A percentile compares a stretch with the other conserved stretches of the same genome.
Conservation (phyloP, 2,329 filamentous ascomycete genomes). For the Fusarium phyllophilum region DNA sequence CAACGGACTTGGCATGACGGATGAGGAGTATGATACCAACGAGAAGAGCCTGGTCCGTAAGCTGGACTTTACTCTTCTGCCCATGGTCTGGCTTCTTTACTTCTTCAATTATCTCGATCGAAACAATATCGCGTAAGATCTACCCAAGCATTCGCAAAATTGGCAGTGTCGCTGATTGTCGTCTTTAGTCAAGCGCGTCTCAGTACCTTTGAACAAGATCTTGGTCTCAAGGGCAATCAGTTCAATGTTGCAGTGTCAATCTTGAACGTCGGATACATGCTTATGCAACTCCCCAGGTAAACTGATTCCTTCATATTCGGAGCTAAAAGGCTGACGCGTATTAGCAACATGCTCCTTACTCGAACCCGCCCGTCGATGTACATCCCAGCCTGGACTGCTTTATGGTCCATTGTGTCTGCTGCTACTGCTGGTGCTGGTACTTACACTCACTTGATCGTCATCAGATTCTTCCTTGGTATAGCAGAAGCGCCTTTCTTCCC, state of each 20-base stretch:
- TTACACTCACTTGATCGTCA: constrained; percentile 12
- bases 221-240: constrained; percentile 37
- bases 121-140: constrained; percentile 37
- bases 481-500: constrained; percentile 40
- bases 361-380: constrained; percentile 32
- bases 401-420: constrained; percentile 40
- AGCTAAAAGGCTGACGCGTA: background rate
- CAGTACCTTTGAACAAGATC: constrained; percentile 37
- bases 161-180: background rate
- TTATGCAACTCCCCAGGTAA: constrained; percentile 14
- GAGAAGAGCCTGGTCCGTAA: constrained; percentile 39
- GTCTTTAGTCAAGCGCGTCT: constrained; percentile 38
- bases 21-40: background rate
- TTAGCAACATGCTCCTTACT: constrained; percentile 26
- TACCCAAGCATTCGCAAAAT: accelerated
- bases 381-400: constrained; percentile 23
- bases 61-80: constrained; percentile 41
- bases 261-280: constrained; percentile 39
- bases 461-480: constrained; percentile 38
- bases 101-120: constrained; percentile 41
- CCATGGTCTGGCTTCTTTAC: constrained; percentile 39
- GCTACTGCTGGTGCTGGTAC: constrained; percentile 28
- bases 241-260: constrained; percentile 43
- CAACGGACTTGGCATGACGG: background rate
- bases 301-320: accelerated